Percentiles rank a stretch among this genome's conserved stretches.
Conservation (phyloP, 768 basidiomycete species). For the Boletus insuetus region DNA sequence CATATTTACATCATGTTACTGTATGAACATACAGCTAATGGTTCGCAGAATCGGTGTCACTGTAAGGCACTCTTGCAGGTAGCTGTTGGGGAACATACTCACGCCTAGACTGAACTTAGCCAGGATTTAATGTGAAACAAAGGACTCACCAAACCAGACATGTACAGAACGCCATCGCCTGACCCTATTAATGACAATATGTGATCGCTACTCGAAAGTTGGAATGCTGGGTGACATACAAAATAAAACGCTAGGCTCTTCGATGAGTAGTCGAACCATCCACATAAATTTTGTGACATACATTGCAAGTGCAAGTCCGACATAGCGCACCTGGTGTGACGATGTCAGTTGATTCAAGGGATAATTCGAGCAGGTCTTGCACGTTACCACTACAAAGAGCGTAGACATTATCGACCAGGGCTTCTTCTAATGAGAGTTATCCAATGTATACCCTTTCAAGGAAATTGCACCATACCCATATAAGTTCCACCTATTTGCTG, state of each 20-base stretch:
- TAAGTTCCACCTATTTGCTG: background rate
- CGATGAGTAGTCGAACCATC: background rate
- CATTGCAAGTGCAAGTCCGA: constrained; percentile 4
- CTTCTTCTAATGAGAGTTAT: constrained; percentile 1
- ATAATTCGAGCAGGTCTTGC: background rate
- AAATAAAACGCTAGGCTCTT: background rate
- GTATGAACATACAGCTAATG: background rate
- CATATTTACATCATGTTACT: background rate
- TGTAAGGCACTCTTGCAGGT: background rate
- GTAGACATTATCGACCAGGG: constrained; percentile 10
- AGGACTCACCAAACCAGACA: background rate
- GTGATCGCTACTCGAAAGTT: background rate
- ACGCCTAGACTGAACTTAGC: constrained; percentile 5
- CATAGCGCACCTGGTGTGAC: constrained; percentile 4
- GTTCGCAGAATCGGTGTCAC: background rate
- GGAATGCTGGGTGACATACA: background rate
- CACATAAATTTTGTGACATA: background rate
- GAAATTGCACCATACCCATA: constrained; percentile 7
- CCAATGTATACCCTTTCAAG: background rate
- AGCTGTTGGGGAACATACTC: background rate
- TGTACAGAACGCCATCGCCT: background rate
- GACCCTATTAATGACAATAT: background rate
- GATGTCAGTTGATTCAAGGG: background rate
- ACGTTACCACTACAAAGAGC: constrained; percentile 11
- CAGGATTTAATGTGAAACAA: background rate